A percentile compares a stretch with the other conserved stretches of the same genome.
Evolutionary conservation across 768 basidiomycete genomes (phyloP).

Genomic region (Boletus rufocinnamomeus): DNA sequence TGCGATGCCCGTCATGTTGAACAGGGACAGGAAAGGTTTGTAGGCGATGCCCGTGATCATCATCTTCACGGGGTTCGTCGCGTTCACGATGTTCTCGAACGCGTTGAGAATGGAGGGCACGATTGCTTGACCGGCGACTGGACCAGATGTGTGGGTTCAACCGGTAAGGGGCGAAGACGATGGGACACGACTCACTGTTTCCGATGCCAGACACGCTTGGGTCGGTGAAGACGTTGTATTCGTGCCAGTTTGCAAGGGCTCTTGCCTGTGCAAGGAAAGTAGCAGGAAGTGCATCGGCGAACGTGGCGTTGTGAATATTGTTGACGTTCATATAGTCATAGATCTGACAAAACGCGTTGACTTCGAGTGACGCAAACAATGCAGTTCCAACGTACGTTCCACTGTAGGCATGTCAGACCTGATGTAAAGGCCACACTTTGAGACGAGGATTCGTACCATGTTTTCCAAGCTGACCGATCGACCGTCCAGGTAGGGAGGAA

Average conservation of each 20-base stretch:
- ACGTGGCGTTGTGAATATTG: conserved; percentile 62
- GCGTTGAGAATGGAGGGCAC: conserved; percentile 59
- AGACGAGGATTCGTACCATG: conserved; percentile 45
- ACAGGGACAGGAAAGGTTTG: conserved; percentile 76
- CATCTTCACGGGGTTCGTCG: conserved; percentile 55
- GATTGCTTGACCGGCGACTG: conserved; percentile 69
- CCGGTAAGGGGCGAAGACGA: background rate
- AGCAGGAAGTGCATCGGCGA: conserved; percentile 46
- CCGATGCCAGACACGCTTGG: conserved; percentile 56
- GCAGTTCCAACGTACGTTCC: conserved; percentile 41
- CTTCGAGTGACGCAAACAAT: background rate
- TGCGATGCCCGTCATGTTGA: conserved; percentile 71
- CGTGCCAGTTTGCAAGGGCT: conserved; percentile 70
- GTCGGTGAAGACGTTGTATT: conserved; percentile 66
- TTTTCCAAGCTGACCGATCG: conserved; percentile 54
- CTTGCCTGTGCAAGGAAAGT: conserved; percentile 55
- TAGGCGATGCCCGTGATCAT: conserved; percentile 64
- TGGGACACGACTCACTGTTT: conserved; percentile 48
- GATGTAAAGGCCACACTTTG: background rate
- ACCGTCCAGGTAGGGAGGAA: conserved; percentile 56
- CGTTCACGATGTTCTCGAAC: conserved; percentile 52
- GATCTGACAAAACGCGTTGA: conserved; percentile 41
- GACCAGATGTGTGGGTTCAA: background rate
- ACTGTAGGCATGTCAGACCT: conserved; percentile 33
- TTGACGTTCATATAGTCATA: conserved; percentile 77